Evolutionary conservation across 345 rosid species (phyloP).

Genomic region (Raphanus raphanistrum): DNA sequence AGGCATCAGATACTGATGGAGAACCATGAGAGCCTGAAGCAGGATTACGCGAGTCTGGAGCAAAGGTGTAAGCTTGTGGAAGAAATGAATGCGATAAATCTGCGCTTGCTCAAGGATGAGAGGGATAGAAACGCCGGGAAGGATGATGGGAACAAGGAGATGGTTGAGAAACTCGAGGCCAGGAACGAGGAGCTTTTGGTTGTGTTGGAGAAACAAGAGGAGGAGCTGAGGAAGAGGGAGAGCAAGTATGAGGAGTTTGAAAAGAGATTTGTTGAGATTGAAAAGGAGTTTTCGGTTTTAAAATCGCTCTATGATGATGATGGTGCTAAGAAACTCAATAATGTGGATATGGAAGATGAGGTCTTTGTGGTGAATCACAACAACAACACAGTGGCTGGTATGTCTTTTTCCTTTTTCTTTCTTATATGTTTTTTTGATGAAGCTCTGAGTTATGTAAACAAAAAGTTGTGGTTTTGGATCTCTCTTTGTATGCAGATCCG

Average conservation of each 20-base stretch:
- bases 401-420: neutral
- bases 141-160: slow-evolving; percentile 1
- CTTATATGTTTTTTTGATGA: neutral
- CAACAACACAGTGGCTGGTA: slow-evolving; percentile 5
- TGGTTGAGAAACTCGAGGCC: neutral
- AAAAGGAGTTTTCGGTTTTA: neutral
- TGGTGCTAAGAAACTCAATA: neutral
- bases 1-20: slow-evolving; percentile 20
- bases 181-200: slow-evolving; percentile 8
- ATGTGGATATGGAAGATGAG: neutral
- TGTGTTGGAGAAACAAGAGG: neutral
- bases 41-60: slow-evolving; percentile 8
- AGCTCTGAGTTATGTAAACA: neutral
- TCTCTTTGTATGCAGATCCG: slow-evolving; percentile 14
- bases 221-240: neutral
- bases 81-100: neutral
- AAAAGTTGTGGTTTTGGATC: neutral
- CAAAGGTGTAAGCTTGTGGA: neutral
- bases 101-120: slow-evolving; percentile 20
- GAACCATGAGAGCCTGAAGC: slow-evolving; percentile 10
- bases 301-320: slow-evolving; percentile 3
- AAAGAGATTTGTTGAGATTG: neutral
- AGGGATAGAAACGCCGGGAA: slow-evolving; percentile 8
- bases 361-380: neutral
- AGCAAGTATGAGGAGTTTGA: neutral